Base-by-base conservation (phyloP, 176 grass and related monocot species). In the Hyparrhenia diplandra region DNA sequence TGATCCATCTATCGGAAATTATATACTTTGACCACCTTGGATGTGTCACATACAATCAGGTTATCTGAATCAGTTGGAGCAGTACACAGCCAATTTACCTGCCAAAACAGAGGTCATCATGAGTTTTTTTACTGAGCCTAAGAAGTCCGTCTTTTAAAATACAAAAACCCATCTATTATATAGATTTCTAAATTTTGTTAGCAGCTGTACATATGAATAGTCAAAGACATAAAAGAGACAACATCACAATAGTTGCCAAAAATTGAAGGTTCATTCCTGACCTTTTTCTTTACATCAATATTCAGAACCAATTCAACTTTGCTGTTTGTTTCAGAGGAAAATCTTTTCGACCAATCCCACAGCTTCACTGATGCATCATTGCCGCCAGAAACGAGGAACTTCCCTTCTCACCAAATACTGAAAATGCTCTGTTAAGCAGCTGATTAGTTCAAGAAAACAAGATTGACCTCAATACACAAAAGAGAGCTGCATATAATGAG, bases 51-150 rank as follows among this genome's bases (percentile, higher is more conserved):
- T 8, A 98, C 86, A 61, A 98, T 75, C 66, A 98, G 75, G 80
- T 98, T 98, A 82, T 95, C 92, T 60, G 95, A 89, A 86, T 95
- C 92, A 64, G 84, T 86, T 31, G 95, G 58, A 47, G 87, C 63
- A 82, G 92, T 90, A 76, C 92, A 98, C 61, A 98, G 46, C 92
- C 92, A 98, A 79, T 98, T 98, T 71, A 95, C 90, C 95, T 98
- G 86, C 62, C 54, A 94, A 71, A 5, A 75, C 20, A 64, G 17
- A n/a, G 34, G 73, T 71, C 36, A 57, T 35, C 60, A 36, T 79
- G 8, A 85, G 12, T 42, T 69, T 60, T 75, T 85, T 13, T n/a
- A 71, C 14, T 82, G 27, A 39, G 13, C n/a, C 35, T 30, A 59
- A 55, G n/a, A 71, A 58, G 54, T 32, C 16, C 42, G 39, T 12